Evolutionary conservation across 306 rosid genomes (phyloP).

Genomic region (Styphnolobium japonicum): DNA sequence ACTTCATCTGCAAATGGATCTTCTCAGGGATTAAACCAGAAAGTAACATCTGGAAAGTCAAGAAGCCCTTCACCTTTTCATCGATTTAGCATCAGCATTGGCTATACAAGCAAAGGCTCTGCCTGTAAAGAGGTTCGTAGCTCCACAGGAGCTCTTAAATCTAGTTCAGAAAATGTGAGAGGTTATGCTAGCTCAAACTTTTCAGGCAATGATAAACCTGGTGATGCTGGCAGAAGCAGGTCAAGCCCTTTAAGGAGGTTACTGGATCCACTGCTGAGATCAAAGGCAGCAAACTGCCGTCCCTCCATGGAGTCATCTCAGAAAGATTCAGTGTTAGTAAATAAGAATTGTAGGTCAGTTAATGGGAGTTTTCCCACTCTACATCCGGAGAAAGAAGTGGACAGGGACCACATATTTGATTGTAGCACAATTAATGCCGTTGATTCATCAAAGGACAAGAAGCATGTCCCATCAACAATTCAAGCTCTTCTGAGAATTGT

Average conservation of each 20-base stretch:
- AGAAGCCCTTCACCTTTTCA: constrained; percentile 86
- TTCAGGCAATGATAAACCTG: constrained; percentile 50
- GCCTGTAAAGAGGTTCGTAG: constrained; percentile 54
- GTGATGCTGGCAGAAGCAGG: constrained; percentile 50
- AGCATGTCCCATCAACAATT: constrained; percentile 44
- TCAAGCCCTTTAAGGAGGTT: constrained; percentile 92
- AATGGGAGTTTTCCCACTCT: constrained; percentile 33
- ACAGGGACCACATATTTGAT: constrained; percentile 48
- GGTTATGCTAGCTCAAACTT: constrained; percentile 46
- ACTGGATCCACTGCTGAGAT: constrained; percentile 76
- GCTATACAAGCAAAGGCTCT: constrained; percentile 56
- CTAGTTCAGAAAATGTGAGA: constrained; percentile 35
- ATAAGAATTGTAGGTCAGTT: constrained; percentile 43
- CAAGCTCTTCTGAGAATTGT: constrained; percentile 80
- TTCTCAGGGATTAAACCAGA: constrained; percentile 26
- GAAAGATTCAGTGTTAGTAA: constrained; percentile 40
- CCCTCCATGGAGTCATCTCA: constrained; percentile 40
- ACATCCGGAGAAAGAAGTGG: constrained; percentile 45
- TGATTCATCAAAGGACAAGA: constrained; percentile 47
- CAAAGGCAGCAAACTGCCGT: constrained; percentile 55
- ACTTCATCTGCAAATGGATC: constrained; percentile 28
- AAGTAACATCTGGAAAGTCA: constrained; percentile 52
- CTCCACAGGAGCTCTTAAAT: constrained; percentile 38
- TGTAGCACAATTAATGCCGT: constrained; percentile 42
- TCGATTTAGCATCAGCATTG: constrained; percentile 55